Base-by-base conservation (phyloP, 2,329 filamentous ascomycete species). In the Aspergillus amoenus region DNA sequence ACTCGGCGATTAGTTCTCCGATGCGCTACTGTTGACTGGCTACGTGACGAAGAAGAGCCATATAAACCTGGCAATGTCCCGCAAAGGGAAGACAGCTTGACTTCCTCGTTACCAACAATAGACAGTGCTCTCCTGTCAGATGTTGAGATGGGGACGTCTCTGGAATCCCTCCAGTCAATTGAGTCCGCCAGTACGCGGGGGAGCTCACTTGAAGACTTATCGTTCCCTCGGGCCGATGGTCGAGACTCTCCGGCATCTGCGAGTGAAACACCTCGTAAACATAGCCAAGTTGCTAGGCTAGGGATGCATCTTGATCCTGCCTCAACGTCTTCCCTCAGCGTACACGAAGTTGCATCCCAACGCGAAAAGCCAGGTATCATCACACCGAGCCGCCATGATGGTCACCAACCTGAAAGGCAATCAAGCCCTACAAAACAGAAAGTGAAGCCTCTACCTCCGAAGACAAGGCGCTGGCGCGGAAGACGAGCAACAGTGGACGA, bases 281-380 rank as follows among this genome's bases (percentile, higher is more conserved):
- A 59, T 24, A 70, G 63, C 55, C 56, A 66, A 12, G 57, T 60
- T 11, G 58, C 74, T 44, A 68, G 65, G 27, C 73, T 92, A 3
- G 89, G 89, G 9, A 91, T 93, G 73, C 89, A 86, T 59, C 79
- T 93, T 3, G 84, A 85, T 1, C 80, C 84, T 2, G 84, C 89
- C 51, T 83, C 82, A n/a, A 84, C 84, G 47, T 95, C 91, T 70
- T 86, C 82, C 66, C 78, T 91, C 62, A 93, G 89, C 68, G 88
- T 94, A 46, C 80, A 85, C 34, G 89, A 94, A 65, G 85, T 96
- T 42, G 91, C 91, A 6, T 84, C 85, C 11, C 88, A 92, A 44
- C 90, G 83, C 71, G 91, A 93, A 74, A 92, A 90, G 71, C 91
- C 91, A 0, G 91, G 89, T 1, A 85, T 93, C 21, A 87, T 92